These are phyloP conservation scores for Prunus armeniaca DNA, from an alignment of 306 rosid species.

Conservation along the genomic window DNA sequence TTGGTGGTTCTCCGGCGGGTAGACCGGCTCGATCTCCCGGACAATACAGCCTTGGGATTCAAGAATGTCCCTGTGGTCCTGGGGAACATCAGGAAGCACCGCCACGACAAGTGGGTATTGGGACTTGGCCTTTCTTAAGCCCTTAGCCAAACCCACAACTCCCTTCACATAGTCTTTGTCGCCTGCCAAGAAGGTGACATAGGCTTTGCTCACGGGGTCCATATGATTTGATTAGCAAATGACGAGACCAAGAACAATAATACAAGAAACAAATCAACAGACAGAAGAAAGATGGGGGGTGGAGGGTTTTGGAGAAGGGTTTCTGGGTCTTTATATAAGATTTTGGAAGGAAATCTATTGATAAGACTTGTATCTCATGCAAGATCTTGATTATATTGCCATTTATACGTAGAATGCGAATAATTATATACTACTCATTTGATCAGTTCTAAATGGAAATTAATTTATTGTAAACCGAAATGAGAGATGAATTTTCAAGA, in stretches of 20 bases:
- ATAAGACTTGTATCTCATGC: too few relatives aligned
- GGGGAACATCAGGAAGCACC: constrained; percentile 5
- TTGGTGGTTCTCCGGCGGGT: background rate
- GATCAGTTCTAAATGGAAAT: too few relatives aligned
- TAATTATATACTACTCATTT: too few relatives aligned
- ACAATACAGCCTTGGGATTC: constrained; percentile 12
- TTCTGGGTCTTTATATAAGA: background rate
- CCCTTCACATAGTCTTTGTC: constrained; percentile 11
- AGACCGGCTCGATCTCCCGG: constrained; percentile 2
- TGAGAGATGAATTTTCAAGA: too few relatives aligned
- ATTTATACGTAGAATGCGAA: too few relatives aligned
- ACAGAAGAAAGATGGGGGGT: background rate
- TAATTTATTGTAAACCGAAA: too few relatives aligned
- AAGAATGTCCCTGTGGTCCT: background rate
- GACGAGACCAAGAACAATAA: too few relatives aligned
- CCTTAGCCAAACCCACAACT: constrained; percentile 17
- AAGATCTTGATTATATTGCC: too few relatives aligned
- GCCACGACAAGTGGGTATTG: constrained; percentile 11
- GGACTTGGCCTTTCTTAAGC: background rate
- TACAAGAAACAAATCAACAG: too few relatives aligned
- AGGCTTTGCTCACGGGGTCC: background rate
- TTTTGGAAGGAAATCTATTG: background rate
- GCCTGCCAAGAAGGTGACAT: constrained; percentile 10
- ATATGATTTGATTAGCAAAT: too few relatives aligned
- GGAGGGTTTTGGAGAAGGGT: background rate